Base-by-base conservation (phyloP, 1,139 yeast genomes). In the Taphrina wiesneri region DNA sequence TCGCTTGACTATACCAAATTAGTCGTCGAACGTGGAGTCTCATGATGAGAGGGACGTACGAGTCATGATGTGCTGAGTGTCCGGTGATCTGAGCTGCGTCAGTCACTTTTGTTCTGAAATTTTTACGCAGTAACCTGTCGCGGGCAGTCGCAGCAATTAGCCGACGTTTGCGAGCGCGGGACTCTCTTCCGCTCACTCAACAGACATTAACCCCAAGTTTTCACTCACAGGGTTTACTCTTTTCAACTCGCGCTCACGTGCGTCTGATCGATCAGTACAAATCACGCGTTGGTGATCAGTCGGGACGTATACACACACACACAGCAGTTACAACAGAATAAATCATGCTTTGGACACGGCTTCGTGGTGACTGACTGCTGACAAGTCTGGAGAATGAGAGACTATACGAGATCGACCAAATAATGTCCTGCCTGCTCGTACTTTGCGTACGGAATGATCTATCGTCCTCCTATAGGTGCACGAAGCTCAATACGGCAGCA, bases 1-100 rank as follows among this genome's bases (percentile, higher is more conserved):
- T 91, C 99, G 93, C 98, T 93, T 93, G 91, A 93, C 93, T 49
- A 49, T 28, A 15, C 7, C 36, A 49, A 13, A 21, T 45, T 21
- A 45, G 49, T 7, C 15, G 6, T 17, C n/a, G n/a, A 7, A 5
- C 45, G 17, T 39, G 17, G 15, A 15, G 45, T 5, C 15, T 39
- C 6, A 9, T 46, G 9, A 23, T 19, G 15, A 19, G 15, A 26
- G 7, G n/a, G 28, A 15, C 54, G 11, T 49, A 49, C 54, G 54
- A 49, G 54, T 49, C 54, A 49, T 49, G 54, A 49, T 49, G 36
- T 28, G 36, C 36, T 28, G 54, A 49, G 54, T 49, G 54, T 49
- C 36, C 36, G 26, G 49, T 7, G 26, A 6, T 45, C 49, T 23
- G 25, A 28, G 4, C 28, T 45, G 11, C 28, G 11, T 21, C n/a